Percentiles rank a stretch among this genome's conserved stretches.
Conservation (phyloP, 768 basidiomycete genomes). For the Russula vinacea region DNA sequence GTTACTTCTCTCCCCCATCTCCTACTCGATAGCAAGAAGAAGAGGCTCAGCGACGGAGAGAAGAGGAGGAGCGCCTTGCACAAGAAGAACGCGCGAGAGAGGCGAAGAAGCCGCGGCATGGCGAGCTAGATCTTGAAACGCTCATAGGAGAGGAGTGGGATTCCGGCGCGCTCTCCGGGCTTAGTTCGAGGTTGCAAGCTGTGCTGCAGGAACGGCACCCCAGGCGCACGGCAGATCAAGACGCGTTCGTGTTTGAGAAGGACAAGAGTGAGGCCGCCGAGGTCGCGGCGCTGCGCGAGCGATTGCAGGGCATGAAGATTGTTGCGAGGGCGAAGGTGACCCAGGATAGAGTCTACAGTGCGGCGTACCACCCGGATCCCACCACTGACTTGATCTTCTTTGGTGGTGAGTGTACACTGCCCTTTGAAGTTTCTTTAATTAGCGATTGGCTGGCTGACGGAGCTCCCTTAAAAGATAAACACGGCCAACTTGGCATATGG, state of each 20-base stretch:
- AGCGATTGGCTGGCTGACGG: slow-evolving; percentile 4
- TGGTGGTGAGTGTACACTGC: slow-evolving; percentile 55
- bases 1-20: not conserved
- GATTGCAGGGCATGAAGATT: slow-evolving; percentile 56
- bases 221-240: slow-evolving; percentile 45
- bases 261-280: slow-evolving; percentile 48
- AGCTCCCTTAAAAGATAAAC: slow-evolving; percentile 56
- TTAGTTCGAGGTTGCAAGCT: slow-evolving; percentile 48
- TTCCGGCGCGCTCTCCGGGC: slow-evolving; percentile 44
- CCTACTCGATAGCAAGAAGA: slow-evolving; percentile 44
- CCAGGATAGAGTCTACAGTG: slow-evolving; percentile 68
- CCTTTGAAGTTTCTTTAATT: too few species aligned
- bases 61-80: slow-evolving; percentile 59
- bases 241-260: slow-evolving; percentile 49
- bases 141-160: slow-evolving; percentile 47
- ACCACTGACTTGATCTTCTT: slow-evolving; percentile 85
- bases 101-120: slow-evolving; percentile 65
- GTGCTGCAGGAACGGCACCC: slow-evolving; percentile 41
- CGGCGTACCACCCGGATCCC: slow-evolving; percentile 75
- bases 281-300: slow-evolving; percentile 53
- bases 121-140: slow-evolving; percentile 57
- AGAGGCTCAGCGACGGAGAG: slow-evolving; percentile 47
- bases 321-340: slow-evolving; percentile 80
- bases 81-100: slow-evolving; percentile 60
- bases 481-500: slow-evolving; percentile 83